These are phyloP conservation scores for Pythium sp. DNA, from an alignment of 352 stramenopile species.

Conservation along the genomic window DNA sequence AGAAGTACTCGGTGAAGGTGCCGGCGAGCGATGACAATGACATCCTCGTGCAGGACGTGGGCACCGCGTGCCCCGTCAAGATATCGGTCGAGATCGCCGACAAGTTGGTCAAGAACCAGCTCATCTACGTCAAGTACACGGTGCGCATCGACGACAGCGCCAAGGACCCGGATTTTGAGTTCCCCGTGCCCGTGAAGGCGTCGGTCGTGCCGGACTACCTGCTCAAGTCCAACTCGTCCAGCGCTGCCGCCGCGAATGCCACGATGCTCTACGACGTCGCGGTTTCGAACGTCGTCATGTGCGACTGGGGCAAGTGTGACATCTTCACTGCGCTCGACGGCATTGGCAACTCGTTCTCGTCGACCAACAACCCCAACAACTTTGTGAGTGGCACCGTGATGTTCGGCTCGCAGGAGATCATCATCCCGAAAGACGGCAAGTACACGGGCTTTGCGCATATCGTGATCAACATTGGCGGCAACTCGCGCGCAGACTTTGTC, in stretches of 20 bases:
- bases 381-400: constrained; percentile 49
- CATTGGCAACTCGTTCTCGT: constrained; percentile 55
- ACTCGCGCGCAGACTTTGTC: constrained; percentile 70
- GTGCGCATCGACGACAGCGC: constrained; percentile 50
- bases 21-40: constrained; percentile 35
- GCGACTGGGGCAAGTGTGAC: constrained; percentile 72
- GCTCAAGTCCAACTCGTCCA: constrained; percentile 22
- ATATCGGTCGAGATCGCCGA: constrained; percentile 61
- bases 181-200: constrained; percentile 41
- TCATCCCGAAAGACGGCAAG: constrained; percentile 73
- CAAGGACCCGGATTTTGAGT: constrained; percentile 51
- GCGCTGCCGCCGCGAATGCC: constrained; percentile 23
- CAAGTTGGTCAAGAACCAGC: constrained; percentile 40
- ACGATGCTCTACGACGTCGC: constrained; percentile 51
- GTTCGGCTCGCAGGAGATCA: constrained; percentile 65
- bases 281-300: constrained; percentile 73
- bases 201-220: constrained; percentile 45
- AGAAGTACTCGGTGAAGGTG: constrained; percentile 55
- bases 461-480: constrained; percentile 58
- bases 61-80: constrained; percentile 54
- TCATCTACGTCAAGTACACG: constrained; percentile 61
- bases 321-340: constrained; percentile 48
- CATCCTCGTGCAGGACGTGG: constrained; percentile 38
- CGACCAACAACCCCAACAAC: constrained; percentile 69
- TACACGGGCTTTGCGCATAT: constrained; percentile 77